Evolutionary conservation across 148 eudicot species (phyloP).

Genomic region (Camellia granthamiana): DNA sequence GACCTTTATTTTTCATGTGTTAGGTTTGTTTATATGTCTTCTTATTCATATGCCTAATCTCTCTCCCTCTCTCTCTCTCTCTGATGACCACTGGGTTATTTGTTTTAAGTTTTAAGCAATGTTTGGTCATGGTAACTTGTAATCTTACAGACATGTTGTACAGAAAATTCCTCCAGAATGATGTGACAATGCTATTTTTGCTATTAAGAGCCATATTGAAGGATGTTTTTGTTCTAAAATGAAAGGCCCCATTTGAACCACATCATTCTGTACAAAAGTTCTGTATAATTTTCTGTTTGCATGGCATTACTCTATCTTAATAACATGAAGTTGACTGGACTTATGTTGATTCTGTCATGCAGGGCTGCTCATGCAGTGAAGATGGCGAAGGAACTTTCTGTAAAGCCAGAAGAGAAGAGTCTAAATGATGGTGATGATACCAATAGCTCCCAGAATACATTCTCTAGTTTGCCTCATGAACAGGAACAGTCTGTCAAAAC

Average conservation of each 20-base stretch:
- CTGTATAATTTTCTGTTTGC: too few species aligned
- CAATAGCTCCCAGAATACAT: slow-evolving; percentile 84
- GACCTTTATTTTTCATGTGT: slow-evolving; percentile 94
- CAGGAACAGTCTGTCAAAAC: slow-evolving; percentile 76
- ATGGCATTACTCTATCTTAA: neutral
- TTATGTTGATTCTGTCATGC: slow-evolving; percentile 20
- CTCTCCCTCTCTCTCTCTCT: neutral
- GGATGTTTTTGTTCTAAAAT: too few species aligned
- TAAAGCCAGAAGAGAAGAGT: slow-evolving; percentile 71
- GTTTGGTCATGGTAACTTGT: too few species aligned
- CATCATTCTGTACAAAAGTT: too few species aligned
- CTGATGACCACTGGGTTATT: neutral
- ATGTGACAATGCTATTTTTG: too few species aligned
- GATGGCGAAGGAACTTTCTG: slow-evolving; percentile 75
- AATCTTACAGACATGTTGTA: too few species aligned
- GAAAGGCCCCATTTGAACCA: too few species aligned
- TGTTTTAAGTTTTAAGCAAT: neutral
- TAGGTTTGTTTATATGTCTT: slow-evolving; percentile 47
- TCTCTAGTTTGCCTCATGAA: slow-evolving; percentile 88
- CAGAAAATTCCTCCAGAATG: too few species aligned
- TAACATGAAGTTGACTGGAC: neutral
- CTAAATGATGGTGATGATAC: slow-evolving; percentile 69
- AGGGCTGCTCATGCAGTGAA: slow-evolving; percentile 95
- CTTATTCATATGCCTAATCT: neutral
- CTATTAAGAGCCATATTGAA: too few species aligned